A percentile compares a stretch with the other conserved stretches of the same genome.
Evolutionary conservation across 2,329 filamentous ascomycete genomes (phyloP).

Genomic region (Cryphonectria carpinicola): DNA sequence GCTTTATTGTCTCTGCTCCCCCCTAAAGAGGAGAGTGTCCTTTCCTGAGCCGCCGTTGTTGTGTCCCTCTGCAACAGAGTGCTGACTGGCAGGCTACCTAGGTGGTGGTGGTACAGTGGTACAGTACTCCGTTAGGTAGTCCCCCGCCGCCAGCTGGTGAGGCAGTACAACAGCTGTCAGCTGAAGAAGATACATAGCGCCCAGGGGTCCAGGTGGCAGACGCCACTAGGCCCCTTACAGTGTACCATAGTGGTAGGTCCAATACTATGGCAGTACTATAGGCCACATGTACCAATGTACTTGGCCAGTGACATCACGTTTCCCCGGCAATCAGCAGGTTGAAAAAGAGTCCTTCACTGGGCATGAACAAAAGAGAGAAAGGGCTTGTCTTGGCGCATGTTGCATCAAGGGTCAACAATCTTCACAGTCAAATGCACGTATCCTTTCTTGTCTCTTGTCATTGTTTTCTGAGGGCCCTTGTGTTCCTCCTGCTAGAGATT

Average conservation of each 20-base stretch:
- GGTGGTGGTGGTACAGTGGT: background rate
- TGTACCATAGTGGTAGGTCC: background rate
- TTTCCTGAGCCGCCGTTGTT: background rate
- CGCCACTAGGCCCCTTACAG: background rate
- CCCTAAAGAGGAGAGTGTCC: background rate
- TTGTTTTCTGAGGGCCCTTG: background rate
- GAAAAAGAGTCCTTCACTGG: background rate
- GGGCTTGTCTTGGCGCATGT: background rate
- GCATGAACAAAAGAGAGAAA: background rate
- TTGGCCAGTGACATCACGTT: slow-evolving; percentile 19
- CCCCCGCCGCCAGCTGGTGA: background rate
- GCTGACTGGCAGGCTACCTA: background rate
- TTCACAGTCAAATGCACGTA: background rate
- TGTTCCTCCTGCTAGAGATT: background rate
- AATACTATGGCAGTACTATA: background rate
- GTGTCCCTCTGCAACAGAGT: background rate
- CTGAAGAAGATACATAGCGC: background rate
- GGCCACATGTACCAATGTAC: background rate
- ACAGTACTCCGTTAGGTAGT: background rate
- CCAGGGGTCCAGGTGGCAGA: background rate
- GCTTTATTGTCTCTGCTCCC: background rate
- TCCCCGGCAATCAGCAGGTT: slow-evolving; percentile 16
- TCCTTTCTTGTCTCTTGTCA: background rate
- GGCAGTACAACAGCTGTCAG: background rate
- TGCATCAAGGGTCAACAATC: background rate